Conservation (phyloP, 2,329 filamentous ascomycete species). For the Alternaria triticina region DNA sequence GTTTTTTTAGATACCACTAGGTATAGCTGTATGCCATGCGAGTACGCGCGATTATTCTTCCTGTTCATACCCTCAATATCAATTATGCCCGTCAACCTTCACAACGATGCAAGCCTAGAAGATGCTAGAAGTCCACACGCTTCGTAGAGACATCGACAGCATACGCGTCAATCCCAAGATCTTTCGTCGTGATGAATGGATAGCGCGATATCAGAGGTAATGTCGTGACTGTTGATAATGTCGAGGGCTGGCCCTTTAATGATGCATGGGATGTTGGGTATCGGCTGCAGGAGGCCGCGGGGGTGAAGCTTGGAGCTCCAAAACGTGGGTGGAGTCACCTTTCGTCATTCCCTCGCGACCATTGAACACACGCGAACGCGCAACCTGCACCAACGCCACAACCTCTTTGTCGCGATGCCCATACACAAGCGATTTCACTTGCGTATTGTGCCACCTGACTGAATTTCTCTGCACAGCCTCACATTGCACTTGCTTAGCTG, state of each 20-base stretch:
- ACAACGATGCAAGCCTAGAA: not conserved
- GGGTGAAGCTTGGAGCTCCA: conserved; percentile 13
- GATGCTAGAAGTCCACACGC: not conserved
- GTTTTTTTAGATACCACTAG: conserved; percentile 4
- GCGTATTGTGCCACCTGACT: conserved; percentile 17
- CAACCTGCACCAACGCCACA: not conserved
- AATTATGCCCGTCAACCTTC: not conserved
- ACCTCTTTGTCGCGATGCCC: conserved; percentile 29
- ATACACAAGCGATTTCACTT: conserved; percentile 6
- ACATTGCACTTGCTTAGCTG: not conserved
- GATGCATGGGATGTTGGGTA: not conserved
- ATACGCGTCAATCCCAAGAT: not conserved
- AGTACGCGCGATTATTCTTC: not conserved
- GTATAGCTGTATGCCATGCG: conserved; percentile 1
- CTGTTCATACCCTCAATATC: not conserved
- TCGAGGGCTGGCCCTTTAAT: not conserved
- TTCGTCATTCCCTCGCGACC: conserved; percentile 21
- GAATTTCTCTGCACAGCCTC: not conserved
- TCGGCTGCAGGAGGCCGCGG: conserved; percentile 11
- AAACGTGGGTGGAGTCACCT: conserved; percentile 9
- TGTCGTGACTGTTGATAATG: not conserved
- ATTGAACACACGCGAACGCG: conserved; percentile 7
- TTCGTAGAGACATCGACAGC: not conserved
- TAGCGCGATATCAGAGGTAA: not conserved
- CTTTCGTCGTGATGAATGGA: not conserved